These are phyloP conservation scores for Daldinia sp. DNA, from an alignment of 2,329 filamentous ascomycete genomes.

Conservation along the genomic window DNA sequence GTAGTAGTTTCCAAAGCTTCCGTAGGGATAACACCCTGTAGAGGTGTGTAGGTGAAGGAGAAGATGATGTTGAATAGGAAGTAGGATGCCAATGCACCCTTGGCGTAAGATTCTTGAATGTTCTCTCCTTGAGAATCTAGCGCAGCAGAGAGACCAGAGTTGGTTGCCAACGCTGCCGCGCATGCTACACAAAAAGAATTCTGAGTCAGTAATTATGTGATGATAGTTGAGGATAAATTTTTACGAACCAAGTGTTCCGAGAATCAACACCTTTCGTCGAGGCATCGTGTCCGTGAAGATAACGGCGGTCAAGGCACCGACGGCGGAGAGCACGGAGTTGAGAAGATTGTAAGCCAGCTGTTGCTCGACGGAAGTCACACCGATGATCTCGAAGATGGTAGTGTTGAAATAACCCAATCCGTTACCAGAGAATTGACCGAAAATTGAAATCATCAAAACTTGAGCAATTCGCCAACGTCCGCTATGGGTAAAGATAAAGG, in stretches of 20 bases:
- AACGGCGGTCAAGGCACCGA: slow-evolving; percentile 56
- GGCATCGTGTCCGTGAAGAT: slow-evolving; percentile 55
- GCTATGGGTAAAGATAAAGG: slow-evolving; percentile 53
- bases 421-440: slow-evolving; percentile 61
- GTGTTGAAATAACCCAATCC: slow-evolving; percentile 61
- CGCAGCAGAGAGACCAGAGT: slow-evolving; percentile 54
- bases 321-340: slow-evolving; percentile 55
- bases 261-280: slow-evolving; percentile 56
- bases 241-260: slow-evolving; percentile 51
- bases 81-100: slow-evolving; percentile 56
- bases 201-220: slow-evolving; percentile 9
- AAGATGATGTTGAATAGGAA: slow-evolving; percentile 60
- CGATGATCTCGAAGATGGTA: slow-evolving; percentile 54
- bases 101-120: slow-evolving; percentile 50
- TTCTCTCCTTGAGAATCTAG: slow-evolving; percentile 46
- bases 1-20: slow-evolving; percentile 59
- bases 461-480: slow-evolving; percentile 59
- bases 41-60: slow-evolving; percentile 59
- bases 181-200: slow-evolving; percentile 43
- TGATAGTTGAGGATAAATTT: slow-evolving; percentile 8
- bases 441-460: slow-evolving; percentile 60
- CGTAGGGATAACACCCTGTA: slow-evolving; percentile 57
- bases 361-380: slow-evolving; percentile 47
- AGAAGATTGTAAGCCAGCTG: slow-evolving; percentile 59
- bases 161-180: slow-evolving; percentile 53